Percentiles rank a stretch among this genome's conserved stretches.
These are phyloP conservation scores for Alternaria sp. DNA, from an alignment of 2,329 filamentous ascomycete genomes.

Conservation along the genomic window DNA sequence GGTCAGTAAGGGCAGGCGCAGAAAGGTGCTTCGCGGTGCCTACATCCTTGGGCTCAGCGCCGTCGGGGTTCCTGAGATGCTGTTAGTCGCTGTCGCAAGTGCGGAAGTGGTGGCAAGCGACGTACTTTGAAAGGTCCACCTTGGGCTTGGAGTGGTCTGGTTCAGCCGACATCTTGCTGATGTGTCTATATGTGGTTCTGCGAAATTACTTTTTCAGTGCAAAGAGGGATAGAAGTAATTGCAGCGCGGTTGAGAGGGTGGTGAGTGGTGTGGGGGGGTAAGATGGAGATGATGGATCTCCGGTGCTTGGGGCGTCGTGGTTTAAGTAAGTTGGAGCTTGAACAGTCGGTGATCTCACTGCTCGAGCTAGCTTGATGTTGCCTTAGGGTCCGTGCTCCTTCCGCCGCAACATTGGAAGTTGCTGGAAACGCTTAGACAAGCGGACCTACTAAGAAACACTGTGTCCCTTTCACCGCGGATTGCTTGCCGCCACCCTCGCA, in stretches of 20 bases:
- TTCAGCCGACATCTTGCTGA: slow-evolving; percentile 59
- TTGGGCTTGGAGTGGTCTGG: slow-evolving; percentile 60
- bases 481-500: neutral
- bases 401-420: slow-evolving; percentile 42
- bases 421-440: slow-evolving; percentile 33
- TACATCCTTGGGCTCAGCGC: slow-evolving; percentile 86
- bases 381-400: slow-evolving; percentile 33
- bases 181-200: slow-evolving; percentile 30
- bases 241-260: slow-evolving; percentile 26
- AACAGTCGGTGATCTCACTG: slow-evolving; percentile 41
- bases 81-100: slow-evolving; percentile 52
- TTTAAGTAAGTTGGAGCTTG: slow-evolving; percentile 47
- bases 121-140: slow-evolving; percentile 59
- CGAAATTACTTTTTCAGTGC: slow-evolving; percentile 17
- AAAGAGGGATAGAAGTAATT: slow-evolving; percentile 23
- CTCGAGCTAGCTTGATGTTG: slow-evolving; percentile 35
- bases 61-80: slow-evolving; percentile 80
- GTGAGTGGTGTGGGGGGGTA: slow-evolving; percentile 32
- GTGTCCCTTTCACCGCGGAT: slow-evolving; percentile 26
- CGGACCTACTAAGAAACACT: slow-evolving; percentile 25
- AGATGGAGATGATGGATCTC: slow-evolving; percentile 38
- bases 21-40: slow-evolving; percentile 22
- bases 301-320: slow-evolving; percentile 40
- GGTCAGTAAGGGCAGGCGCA: slow-evolving; percentile 41
- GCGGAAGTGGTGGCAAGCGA: slow-evolving; percentile 34